A percentile compares a stretch with the other conserved stretches of the same genome.
Evolutionary conservation across 2,329 filamentous ascomycete genomes (phyloP).

Genomic region (Xylaria sp.): DNA sequence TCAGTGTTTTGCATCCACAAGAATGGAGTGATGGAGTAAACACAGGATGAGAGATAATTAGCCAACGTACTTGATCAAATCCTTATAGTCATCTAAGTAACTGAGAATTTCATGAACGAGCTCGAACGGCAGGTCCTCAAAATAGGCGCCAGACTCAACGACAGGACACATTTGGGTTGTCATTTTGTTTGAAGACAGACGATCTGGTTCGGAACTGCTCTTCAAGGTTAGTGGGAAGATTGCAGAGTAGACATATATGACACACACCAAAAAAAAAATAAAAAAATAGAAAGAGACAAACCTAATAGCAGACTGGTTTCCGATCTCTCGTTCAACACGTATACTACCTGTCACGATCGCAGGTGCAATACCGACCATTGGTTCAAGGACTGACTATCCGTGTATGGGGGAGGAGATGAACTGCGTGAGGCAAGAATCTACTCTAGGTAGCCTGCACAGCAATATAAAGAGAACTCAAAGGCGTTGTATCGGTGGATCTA

Average conservation of each 20-base stretch:
- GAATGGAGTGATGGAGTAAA: background rate
- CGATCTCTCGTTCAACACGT: background rate
- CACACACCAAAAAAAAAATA: background rate
- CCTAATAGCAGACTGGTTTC: background rate
- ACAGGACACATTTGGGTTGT: background rate
- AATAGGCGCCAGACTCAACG: background rate
- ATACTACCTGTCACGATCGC: background rate
- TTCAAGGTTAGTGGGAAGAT: background rate
- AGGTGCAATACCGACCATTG: background rate
- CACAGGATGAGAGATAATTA: background rate
- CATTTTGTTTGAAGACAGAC: background rate
- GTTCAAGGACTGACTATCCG: background rate
- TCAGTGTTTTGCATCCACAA: background rate
- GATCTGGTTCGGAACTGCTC: background rate
- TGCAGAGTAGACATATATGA: background rate
- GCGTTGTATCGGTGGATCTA: background rate
- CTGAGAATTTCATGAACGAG: background rate
- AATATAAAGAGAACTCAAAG: background rate
- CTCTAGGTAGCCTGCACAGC: no score
- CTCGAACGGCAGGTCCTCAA: conserved; percentile 12
- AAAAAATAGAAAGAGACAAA: background rate
- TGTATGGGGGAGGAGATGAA: background rate
- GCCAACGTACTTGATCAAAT: conserved; percentile 11
- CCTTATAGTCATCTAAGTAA: conserved; percentile 17
- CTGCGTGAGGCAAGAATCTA: background rate